Evolutionary conservation across 768 basidiomycete species (phyloP), one percentile per base, ranked within the genome.

Genomic region (Kwoniella bestiolae): DNA sequence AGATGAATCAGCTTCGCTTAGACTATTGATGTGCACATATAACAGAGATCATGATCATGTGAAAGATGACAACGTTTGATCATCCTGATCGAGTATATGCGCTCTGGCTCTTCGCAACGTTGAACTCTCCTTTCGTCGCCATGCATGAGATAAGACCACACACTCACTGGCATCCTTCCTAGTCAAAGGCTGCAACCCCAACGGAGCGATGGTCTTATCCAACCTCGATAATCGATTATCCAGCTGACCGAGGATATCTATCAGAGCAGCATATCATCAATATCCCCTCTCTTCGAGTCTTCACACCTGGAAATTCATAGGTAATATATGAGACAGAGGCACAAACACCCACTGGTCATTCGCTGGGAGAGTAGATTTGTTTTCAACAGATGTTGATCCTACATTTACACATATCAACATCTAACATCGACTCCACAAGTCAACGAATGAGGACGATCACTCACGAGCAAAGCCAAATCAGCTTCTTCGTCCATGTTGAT

Each of bases 371-470:
- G 69, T 18, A 71, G 56, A 65, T 80, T 80, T 11, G 79, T 80
- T 55, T 79, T 78, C 26, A 75, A 71, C 47, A 80, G 67, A 62
- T 79, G 79, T 69, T 80, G 79, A 60, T 80, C 79, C 71, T 79
- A 66, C 1, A 4, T 14, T 7, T 18, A 7, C 18, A 11, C 38
- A 38, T 60, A 14, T 56, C 44, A 35, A 32, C 3, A 50, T 31
- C 23, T 46, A n/a, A 6, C 32, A 29, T 60, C 26, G 41, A 32
- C 57, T 53, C 31, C 52, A 23, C 18, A 25, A 28, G 28, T 5
- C 3, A 45, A 38, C 44, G 25, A 23, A n/a, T 18, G 18, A 3
- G 9, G 41, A 23, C 51, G 18, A 25, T 45, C 18, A 62, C 68
- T 41, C 28, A 68, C 72, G 38, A 75, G 66, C 70, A 80, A 56